These are phyloP conservation scores for Truncatella angustata DNA, from an alignment of 2,329 filamentous ascomycete species.

Conservation along the genomic window DNA sequence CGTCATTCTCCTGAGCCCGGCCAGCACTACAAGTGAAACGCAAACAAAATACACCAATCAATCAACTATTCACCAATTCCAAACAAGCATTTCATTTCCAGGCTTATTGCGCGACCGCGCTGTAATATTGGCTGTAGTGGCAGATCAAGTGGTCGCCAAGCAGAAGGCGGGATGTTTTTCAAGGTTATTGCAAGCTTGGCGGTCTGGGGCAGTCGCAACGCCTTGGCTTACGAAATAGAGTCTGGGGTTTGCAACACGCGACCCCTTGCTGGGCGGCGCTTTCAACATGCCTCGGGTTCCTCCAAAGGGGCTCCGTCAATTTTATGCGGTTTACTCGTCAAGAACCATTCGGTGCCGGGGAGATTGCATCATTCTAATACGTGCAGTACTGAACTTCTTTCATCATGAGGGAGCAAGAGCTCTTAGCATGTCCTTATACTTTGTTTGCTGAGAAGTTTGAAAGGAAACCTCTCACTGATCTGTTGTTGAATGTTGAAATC, in stretches of 20 bases:
- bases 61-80: not conserved
- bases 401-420: too few species aligned
- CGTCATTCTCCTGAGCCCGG: not conserved
- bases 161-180: not conserved
- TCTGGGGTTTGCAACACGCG: not conserved
- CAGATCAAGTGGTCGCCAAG: not conserved
- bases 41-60: not conserved
- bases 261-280: too few species aligned
- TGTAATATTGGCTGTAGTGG: not conserved
- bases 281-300: too few species aligned
- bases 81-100: not conserved
- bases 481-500: too few species aligned
- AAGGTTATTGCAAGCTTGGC: not conserved
- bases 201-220: not conserved
- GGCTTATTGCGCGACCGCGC: not conserved
- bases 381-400: too few species aligned
- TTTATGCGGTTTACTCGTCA: too few species aligned
- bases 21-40: not conserved
- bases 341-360: too few species aligned
- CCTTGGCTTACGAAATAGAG: not conserved
- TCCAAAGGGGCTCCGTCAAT: too few species aligned
- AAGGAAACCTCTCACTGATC: too few species aligned
- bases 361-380: too few species aligned
- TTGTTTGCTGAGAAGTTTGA: too few species aligned
- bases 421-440: too few species aligned